Conservation (phyloP, 2,329 filamentous ascomycete species). For the Pseudogymnoascus sp. region DNA sequence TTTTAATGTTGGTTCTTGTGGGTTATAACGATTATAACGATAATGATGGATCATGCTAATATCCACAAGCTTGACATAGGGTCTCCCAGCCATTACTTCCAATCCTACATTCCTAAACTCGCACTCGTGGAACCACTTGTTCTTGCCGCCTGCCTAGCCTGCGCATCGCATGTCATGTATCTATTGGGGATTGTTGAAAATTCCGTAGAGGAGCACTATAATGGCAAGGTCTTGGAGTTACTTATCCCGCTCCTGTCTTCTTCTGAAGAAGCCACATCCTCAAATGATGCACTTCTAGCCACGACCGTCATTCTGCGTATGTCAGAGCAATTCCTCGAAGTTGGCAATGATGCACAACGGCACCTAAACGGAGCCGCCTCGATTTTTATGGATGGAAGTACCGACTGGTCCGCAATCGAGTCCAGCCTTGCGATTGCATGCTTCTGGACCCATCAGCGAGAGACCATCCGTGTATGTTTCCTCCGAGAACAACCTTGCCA, state of each 20-base stretch:
- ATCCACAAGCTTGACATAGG: neutral
- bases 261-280: neutral
- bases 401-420: neutral
- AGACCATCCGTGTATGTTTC: neutral
- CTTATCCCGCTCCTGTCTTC: neutral
- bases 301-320: neutral
- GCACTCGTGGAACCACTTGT: neutral
- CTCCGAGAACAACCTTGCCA: neutral
- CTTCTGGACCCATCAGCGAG: neutral
- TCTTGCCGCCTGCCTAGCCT: neutral
- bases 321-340: neutral
- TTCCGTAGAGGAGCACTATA: neutral
- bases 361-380: neutral
- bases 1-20: neutral
- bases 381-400: neutral
- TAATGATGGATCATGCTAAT: neutral
- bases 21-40: too few relatives aligned
- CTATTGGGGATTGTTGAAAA: neutral
- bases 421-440: neutral
- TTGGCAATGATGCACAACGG: neutral
- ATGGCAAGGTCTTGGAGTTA: neutral
- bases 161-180: neutral
- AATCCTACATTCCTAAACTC: neutral
- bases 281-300: neutral
- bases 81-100: neutral